These are phyloP conservation scores for Tolypocladium inflatum DNA, from an alignment of 2,329 filamentous ascomycete species.

Conservation along the genomic window DNA sequence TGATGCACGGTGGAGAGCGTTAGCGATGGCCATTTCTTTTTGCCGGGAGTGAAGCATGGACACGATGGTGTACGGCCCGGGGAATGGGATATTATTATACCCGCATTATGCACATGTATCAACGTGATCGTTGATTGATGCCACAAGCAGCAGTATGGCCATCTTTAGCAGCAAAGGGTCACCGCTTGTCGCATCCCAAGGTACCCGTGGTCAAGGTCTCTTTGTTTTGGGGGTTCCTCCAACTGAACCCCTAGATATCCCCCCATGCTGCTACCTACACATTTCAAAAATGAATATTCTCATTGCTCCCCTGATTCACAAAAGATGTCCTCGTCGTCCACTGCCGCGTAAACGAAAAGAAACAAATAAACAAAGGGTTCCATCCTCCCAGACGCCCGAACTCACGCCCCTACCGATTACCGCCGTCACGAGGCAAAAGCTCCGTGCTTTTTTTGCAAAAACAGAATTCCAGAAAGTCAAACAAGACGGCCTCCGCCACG, in stretches of 20 bases:
- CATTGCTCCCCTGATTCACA: neutral
- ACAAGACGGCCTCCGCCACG: neutral
- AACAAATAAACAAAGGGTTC: neutral
- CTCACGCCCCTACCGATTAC: neutral
- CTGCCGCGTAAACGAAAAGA: neutral
- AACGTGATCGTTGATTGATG: neutral
- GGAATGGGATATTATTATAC: neutral
- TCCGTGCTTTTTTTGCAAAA: neutral
- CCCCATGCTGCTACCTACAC: neutral
- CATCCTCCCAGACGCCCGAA: neutral
- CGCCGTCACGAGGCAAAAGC: neutral
- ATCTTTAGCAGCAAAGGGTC: neutral
- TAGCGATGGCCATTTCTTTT: neutral
- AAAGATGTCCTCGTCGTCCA: neutral
- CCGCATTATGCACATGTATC: neutral
- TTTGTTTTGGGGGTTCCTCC: neutral
- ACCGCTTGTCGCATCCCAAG: neutral
- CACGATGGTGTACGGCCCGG: neutral
- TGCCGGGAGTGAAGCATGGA: neutral
- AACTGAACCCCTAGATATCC: neutral
- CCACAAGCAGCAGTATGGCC: neutral
- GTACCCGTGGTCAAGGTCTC: neutral
- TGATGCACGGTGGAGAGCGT: conserved; percentile 24
- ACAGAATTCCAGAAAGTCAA: neutral
- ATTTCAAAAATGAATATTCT: neutral